A percentile compares a stretch with the other conserved stretches of the same genome.
phyloP scores from a whole-genome alignment of 176 grass and related monocot species.

The Rhipidocladum racemiflorum region DNA sequence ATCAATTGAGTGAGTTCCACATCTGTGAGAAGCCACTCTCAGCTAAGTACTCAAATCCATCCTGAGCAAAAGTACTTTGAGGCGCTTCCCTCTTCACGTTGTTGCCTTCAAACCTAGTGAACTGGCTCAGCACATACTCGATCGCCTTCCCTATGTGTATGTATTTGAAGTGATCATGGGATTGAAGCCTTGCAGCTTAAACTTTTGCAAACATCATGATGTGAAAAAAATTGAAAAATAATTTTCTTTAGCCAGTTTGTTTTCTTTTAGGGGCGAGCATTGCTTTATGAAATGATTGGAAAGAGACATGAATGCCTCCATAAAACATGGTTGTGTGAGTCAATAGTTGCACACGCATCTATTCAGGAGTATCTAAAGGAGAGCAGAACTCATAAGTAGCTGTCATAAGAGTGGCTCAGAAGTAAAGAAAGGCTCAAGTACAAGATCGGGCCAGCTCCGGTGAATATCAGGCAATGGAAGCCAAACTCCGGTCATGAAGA shows the following conservation, averaged over 20 bases:
- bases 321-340: constrained; percentile 6
- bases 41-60: constrained; percentile 62
- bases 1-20: constrained; percentile 60
- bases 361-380: constrained; percentile 26
- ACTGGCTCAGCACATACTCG: constrained; percentile 52
- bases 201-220: no score
- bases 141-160: constrained; percentile 28
- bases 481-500: no score
- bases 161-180: background rate
- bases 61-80: constrained; percentile 49
- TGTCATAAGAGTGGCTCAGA: constrained; percentile 28
- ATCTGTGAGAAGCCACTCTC: constrained; percentile 70
- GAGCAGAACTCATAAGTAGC: constrained; percentile 24
- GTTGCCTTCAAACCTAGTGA: constrained; percentile 67
- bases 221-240: background rate
- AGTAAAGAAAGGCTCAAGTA: constrained; percentile 24
- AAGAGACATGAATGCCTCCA: constrained; percentile 7
- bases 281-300: constrained; percentile 25
- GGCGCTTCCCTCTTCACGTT: constrained; percentile 56
- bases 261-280: background rate
- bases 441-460: no score
- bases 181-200: no score
- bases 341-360: constrained; percentile 27
- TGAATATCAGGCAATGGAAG: no score
- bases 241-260: background rate